Evolutionary conservation across 192 early-diverging fungal genomes (phyloP).

Genomic region (Diversispora epigaea): DNA sequence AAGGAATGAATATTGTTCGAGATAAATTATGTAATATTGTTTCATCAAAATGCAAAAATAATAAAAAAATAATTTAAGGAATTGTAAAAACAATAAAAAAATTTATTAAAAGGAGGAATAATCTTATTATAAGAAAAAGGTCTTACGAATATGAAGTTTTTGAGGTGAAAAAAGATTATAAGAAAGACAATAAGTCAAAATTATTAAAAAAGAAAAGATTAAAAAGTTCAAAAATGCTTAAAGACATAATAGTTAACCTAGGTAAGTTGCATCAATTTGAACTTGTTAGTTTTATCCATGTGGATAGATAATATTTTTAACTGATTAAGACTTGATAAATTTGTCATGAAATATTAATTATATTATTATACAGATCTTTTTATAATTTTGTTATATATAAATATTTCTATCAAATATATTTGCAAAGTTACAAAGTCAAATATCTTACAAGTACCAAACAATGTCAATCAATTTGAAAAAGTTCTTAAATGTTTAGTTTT

Average conservation of each 20-base stretch:
- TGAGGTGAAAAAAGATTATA: slow-evolving; percentile 30
- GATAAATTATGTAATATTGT: slow-evolving; percentile 21
- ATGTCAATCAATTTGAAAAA: slow-evolving; percentile 12
- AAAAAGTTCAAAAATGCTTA: slow-evolving; percentile 37
- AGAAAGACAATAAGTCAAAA: slow-evolving; percentile 33
- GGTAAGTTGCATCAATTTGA: slow-evolving; percentile 24
- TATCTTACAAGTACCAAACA: slow-evolving; percentile 15
- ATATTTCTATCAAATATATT: slow-evolving; percentile 26
- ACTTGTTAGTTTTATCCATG: slow-evolving; percentile 18
- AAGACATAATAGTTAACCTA: slow-evolving; percentile 35
- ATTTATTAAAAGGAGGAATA: slow-evolving; percentile 7
- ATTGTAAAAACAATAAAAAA: slow-evolving; percentile 3
- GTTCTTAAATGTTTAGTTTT: slow-evolving; percentile 23
- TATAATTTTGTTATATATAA: slow-evolving; percentile 5
- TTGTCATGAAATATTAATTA: slow-evolving; percentile 21
- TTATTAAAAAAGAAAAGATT: slow-evolving; percentile 22
- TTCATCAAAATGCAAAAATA: slow-evolving; percentile 33
- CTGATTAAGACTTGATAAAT: slow-evolving; percentile 1
- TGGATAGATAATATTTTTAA: not conserved
- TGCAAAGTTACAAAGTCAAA: slow-evolving; percentile 16
- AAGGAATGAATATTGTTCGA: slow-evolving; percentile 23
- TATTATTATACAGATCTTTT: slow-evolving; percentile 23
- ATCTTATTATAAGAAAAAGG: slow-evolving; percentile 31
- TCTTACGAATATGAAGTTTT: slow-evolving; percentile 21
- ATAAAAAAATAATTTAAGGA: not conserved